Percentiles rank a stretch among this genome's conserved stretches.
Conservation (phyloP, 2,329 filamentous ascomycete genomes). For the Dothiorella sarmentorum region DNA sequence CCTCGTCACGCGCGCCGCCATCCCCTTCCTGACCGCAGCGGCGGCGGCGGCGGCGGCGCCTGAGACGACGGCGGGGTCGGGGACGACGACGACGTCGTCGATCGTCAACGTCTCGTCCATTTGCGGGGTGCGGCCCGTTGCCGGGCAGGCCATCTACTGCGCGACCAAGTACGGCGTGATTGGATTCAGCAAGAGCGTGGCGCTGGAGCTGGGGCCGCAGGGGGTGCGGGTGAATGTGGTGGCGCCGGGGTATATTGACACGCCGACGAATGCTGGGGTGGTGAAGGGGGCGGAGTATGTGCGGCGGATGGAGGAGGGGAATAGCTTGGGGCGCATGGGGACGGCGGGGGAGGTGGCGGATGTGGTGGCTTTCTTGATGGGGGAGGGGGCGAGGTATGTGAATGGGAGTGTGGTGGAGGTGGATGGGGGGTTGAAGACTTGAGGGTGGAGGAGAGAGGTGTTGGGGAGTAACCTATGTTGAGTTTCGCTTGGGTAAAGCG, state of each 20-base stretch:
- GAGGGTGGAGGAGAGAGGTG: neutral
- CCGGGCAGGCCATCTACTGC: constrained; percentile 96
- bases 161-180: constrained; percentile 73
- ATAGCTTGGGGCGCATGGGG: constrained; percentile 44
- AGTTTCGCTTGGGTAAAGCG: too few relatives aligned
- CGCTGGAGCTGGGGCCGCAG: constrained; percentile 13
- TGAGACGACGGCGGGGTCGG: too few relatives aligned
- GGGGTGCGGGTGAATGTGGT: constrained; percentile 18
- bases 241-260: constrained; percentile 42
- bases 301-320: constrained; percentile 37
- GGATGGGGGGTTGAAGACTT: constrained; percentile 39
- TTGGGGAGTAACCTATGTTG: too few relatives aligned
- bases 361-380: constrained; percentile 49
- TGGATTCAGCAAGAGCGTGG: constrained; percentile 64
- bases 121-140: constrained; percentile 97
- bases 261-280: constrained; percentile 49
- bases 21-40: constrained; percentile 97
- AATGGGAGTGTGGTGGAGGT: constrained; percentile 49
- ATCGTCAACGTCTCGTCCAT: constrained; percentile 96
- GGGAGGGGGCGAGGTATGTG: constrained; percentile 45
- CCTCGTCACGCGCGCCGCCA: constrained; percentile 94
- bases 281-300: constrained; percentile 47
- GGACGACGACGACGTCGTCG: too few relatives aligned
- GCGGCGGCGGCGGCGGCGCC: too few relatives aligned
- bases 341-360: constrained; percentile 49